Conservation (phyloP, 306 rosid genomes). For the Inga laurina region DNA sequence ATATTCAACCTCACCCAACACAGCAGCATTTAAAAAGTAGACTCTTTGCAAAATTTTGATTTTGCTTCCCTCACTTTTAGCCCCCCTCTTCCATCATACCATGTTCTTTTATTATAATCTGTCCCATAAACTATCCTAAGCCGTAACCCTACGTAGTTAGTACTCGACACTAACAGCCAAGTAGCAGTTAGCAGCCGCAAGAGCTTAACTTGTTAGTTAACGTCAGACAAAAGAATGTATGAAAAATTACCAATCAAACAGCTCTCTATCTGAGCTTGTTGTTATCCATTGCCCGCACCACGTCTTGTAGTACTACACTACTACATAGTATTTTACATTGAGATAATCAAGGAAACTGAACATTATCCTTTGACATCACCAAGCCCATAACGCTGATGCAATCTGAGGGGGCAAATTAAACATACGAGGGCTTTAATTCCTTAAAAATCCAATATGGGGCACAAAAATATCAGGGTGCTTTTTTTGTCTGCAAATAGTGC, state of each 20-base stretch:
- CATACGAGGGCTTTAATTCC: not conserved
- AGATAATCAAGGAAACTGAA: not conserved
- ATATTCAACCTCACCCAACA: not conserved
- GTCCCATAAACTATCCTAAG: not conserved
- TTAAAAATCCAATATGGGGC: not conserved
- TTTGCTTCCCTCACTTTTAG: not conserved
- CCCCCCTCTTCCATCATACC: not conserved
- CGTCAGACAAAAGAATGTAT: not conserved
- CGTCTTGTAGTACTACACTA: not conserved
- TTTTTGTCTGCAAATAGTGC: constrained; percentile 17
- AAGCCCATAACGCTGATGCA: constrained; percentile 36
- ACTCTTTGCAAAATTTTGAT: not conserved
- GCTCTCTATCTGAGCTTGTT: not conserved
- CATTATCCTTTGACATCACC: constrained; percentile 41
- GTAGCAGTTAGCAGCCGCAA: constrained; percentile 30
- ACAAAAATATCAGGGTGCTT: not conserved
- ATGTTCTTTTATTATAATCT: not conserved
- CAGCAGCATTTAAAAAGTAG: not conserved
- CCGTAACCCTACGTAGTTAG: not conserved
- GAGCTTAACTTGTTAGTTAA: not conserved
- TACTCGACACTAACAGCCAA: not conserved
- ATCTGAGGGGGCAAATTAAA: not conserved
- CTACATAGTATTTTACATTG: not conserved
- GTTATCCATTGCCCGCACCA: constrained; percentile 31
- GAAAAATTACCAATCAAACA: not conserved